Evolutionary conservation across 192 early-diverging fungal genomes (phyloP).

Genomic region (Dimargaris cristalligena): DNA sequence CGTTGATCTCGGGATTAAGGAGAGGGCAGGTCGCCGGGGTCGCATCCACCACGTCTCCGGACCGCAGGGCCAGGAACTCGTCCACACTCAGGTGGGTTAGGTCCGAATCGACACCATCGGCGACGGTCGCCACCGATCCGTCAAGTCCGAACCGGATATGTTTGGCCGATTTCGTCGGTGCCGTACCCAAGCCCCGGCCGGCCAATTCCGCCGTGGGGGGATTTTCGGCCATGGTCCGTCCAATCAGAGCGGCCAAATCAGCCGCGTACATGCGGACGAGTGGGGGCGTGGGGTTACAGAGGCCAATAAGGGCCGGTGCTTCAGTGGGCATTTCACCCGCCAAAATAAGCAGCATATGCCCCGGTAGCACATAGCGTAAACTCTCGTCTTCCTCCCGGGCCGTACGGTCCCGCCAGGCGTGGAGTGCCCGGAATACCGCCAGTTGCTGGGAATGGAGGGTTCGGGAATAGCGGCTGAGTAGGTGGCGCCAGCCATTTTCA

Average conservation of each 20-base stretch:
- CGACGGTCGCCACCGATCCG: not conserved
- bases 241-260: slow-evolving; percentile 51
- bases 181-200: not conserved
- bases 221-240: slow-evolving; percentile 2
- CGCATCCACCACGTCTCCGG: not conserved
- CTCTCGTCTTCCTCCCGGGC: slow-evolving; percentile 93
- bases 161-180: not conserved
- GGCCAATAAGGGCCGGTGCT: slow-evolving; percentile 39
- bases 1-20: too few species aligned
- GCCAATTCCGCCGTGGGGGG: not conserved
- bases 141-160: not conserved
- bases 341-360: slow-evolving; percentile 68
- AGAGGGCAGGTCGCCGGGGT: too few species aligned
- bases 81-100: not conserved
- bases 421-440: slow-evolving; percentile 72
- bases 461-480: slow-evolving; percentile 43
- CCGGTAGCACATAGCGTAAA: slow-evolving; percentile 70
- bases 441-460: slow-evolving; percentile 38
- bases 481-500: slow-evolving; percentile 53
- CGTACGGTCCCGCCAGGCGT: slow-evolving; percentile 79
- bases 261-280: slow-evolving; percentile 64
- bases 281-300: slow-evolving; percentile 68
- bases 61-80: not conserved
- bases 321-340: slow-evolving; percentile 59
- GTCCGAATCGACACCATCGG: not conserved